These are phyloP conservation scores for Nothomitra cinnamomea DNA, from an alignment of 2,329 filamentous ascomycete genomes.

Conservation along the genomic window DNA sequence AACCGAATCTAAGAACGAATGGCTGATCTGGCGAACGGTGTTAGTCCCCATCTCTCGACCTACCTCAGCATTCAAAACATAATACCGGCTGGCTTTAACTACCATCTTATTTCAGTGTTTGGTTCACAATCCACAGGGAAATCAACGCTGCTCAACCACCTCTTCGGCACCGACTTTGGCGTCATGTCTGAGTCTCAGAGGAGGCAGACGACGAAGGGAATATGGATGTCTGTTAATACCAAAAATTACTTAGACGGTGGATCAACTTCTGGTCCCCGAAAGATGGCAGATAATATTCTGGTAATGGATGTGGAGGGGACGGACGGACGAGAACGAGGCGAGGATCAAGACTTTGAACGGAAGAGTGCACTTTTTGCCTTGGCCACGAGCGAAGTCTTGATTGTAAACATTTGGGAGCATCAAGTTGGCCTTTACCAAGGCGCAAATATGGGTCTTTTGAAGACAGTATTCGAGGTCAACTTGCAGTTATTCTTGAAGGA, in stretches of 20 bases:
- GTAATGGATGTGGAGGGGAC: slow-evolving; percentile 99
- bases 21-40: background rate
- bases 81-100: slow-evolving; percentile 88
- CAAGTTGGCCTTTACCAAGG: slow-evolving; percentile 96
- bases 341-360: slow-evolving; percentile 97
- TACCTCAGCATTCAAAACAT: slow-evolving; percentile 71
- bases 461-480: slow-evolving; percentile 98
- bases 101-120: slow-evolving; percentile 97
- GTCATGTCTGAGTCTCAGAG: slow-evolving; percentile 94
- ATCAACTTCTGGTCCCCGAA: slow-evolving; percentile 27
- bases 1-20: background rate
- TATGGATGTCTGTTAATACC: slow-evolving; percentile 99
- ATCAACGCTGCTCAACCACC: slow-evolving; percentile 86
- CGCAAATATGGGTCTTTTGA: slow-evolving; percentile 94
- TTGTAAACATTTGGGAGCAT: slow-evolving; percentile 99
- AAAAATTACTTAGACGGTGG: slow-evolving; percentile 30
- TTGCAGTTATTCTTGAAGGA: slow-evolving; percentile 93
- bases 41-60: slow-evolving; percentile 45
- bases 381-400: slow-evolving; percentile 91
- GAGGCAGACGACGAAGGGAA: slow-evolving; percentile 94
- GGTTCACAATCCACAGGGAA: slow-evolving; percentile 97
- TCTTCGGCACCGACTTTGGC: slow-evolving; percentile 90
- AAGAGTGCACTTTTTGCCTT: slow-evolving; percentile 96
- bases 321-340: slow-evolving; percentile 85
- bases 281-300: slow-evolving; percentile 92